Evolutionary conservation across 768 basidiomycete genomes (phyloP).

Genomic region (Boletus patriciae): DNA sequence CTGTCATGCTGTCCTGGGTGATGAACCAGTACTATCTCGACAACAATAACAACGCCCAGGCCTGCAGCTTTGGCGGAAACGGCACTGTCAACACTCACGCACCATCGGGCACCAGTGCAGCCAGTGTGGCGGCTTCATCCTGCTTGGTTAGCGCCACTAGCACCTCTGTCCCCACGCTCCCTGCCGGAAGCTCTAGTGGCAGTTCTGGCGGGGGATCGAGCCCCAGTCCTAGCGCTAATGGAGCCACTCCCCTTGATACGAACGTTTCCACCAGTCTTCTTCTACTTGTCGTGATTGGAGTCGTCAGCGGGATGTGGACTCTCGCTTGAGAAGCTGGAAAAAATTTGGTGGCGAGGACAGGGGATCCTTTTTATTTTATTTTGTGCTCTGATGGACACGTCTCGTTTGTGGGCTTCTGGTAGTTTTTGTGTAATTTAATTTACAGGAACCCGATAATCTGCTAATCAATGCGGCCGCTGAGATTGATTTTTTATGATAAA

Average conservation of each 20-base stretch:
- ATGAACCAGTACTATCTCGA: conserved; percentile 78
- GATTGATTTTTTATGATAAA: conserved; percentile 1
- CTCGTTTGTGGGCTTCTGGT: not conserved
- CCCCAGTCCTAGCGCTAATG: conserved; percentile 21
- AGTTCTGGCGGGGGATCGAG: conserved; percentile 24
- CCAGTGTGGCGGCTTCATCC: conserved; percentile 58
- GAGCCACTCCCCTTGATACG: conserved; percentile 29
- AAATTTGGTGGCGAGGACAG: not conserved
- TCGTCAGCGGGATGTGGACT: conserved; percentile 46
- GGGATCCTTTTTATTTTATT: conserved; percentile 4
- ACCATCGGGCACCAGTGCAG: conserved; percentile 48
- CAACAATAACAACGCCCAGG: conserved; percentile 52
- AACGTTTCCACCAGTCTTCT: conserved; percentile 41
- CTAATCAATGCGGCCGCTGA: not conserved
- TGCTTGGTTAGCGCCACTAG: conserved; percentile 65
- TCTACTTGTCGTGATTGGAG: conserved; percentile 35
- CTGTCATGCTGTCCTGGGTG: conserved; percentile 76
- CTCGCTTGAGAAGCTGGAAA: conserved; percentile 26
- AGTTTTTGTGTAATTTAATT: conserved; percentile 6
- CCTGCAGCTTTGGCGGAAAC: conserved; percentile 85
- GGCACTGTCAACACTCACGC: conserved; percentile 67
- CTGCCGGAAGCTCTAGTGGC: conserved; percentile 31
- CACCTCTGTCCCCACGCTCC: conserved; percentile 60
- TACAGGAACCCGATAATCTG: not conserved
- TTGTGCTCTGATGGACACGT: not conserved